A percentile compares a stretch with the other conserved stretches of the same genome.
Conservation (phyloP, 345 rosid species). For the Aethionema arabicum region DNA sequence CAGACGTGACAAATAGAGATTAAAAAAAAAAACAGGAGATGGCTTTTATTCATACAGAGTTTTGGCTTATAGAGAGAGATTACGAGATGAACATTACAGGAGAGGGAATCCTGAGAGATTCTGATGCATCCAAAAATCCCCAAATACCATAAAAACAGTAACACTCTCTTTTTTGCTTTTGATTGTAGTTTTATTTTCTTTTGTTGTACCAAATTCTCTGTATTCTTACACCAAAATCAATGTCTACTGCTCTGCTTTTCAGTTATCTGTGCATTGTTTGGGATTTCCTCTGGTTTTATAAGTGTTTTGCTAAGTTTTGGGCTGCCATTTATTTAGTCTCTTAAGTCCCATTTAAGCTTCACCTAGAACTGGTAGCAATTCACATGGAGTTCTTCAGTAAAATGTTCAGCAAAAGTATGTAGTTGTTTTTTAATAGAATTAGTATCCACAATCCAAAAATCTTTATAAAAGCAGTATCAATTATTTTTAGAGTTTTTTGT, state of each 20-base stretch:
- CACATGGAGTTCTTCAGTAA: too few relatives aligned
- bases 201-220: slow-evolving; percentile 21
- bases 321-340: neutral
- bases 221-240: slow-evolving; percentile 15
- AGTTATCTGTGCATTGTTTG: neutral
- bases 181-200: neutral
- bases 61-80: slow-evolving; percentile 28
- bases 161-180: slow-evolving; percentile 8
- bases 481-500: too few relatives aligned
- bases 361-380: neutral
- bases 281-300: neutral
- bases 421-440: too few relatives aligned
- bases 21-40: slow-evolving; percentile 24
- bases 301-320: neutral
- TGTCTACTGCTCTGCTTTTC: neutral
- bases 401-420: neutral
- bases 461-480: too few relatives aligned
- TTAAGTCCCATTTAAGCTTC: neutral
- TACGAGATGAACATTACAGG: slow-evolving; percentile 15
- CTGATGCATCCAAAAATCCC: slow-evolving; percentile 21
- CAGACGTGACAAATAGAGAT: slow-evolving; percentile 60
- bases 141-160: slow-evolving; percentile 18
- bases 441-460: too few relatives aligned
- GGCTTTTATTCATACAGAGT: slow-evolving; percentile 22
- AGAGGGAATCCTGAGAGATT: slow-evolving; percentile 17